phyloP scores from a whole-genome alignment of 2,329 filamentous ascomycete species.

The Raffaelea arxii region DNA sequence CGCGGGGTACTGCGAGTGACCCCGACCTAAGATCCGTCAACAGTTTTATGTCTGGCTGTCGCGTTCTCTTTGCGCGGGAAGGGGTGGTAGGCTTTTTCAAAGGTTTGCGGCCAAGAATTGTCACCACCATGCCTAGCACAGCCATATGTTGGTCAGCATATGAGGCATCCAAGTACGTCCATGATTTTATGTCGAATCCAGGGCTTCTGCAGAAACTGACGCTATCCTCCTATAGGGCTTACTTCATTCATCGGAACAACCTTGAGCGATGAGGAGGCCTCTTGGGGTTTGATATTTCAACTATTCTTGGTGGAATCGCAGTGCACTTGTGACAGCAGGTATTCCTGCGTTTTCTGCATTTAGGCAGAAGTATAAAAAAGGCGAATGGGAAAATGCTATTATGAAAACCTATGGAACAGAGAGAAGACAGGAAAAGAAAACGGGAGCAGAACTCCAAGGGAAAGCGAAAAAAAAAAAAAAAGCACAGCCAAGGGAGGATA shows the following conservation, averaged over 20 bases:
- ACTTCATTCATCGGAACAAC: conserved; percentile 37
- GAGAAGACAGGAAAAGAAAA: too few species aligned
- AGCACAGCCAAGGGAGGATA: too few species aligned
- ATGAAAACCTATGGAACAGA: too few species aligned
- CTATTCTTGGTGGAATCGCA: too few species aligned
- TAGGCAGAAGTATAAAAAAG: too few species aligned
- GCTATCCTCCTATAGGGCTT: conserved; percentile 33
- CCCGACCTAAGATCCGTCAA: conserved; percentile 76
- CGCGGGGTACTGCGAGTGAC: conserved; percentile 71
- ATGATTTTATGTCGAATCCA: neutral
- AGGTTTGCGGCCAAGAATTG: conserved; percentile 78
- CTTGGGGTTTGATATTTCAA: too few species aligned
- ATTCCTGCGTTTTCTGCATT: too few species aligned
- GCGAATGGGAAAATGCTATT: too few species aligned
- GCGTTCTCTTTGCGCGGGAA: conserved; percentile 73
- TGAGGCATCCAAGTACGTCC: conserved; percentile 55
- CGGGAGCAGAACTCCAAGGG: too few species aligned
- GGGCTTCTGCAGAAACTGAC: neutral
- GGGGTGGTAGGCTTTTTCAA: conserved; percentile 86
- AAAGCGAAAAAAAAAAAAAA: too few species aligned
- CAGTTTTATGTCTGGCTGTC: conserved; percentile 68
- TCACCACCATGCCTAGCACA: conserved; percentile 97
- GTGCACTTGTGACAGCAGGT: too few species aligned
- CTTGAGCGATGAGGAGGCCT: neutral
- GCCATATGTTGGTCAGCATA: conserved; percentile 96